Percentiles rank a stretch among this genome's conserved stretches.
Evolutionary conservation across 768 basidiomycete genomes (phyloP).

Genomic region (Postia placenta): DNA sequence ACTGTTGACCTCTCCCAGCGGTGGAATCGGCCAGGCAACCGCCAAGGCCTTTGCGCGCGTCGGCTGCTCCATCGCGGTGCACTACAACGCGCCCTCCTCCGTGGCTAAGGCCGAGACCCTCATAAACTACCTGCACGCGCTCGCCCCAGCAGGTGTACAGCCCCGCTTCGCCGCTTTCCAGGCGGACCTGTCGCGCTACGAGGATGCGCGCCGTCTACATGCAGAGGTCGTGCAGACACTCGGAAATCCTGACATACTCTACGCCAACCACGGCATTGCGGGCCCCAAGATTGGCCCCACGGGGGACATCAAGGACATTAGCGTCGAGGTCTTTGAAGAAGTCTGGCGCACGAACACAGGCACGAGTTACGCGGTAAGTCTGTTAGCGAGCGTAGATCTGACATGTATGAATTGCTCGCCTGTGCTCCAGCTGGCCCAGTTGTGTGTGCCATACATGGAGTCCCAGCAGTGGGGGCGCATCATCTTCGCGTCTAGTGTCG

Average conservation of each 20-base stretch:
- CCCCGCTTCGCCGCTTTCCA: slow-evolving; percentile 36
- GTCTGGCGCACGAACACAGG: slow-evolving; percentile 45
- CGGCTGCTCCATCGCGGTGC: slow-evolving; percentile 42
- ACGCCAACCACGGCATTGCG: slow-evolving; percentile 44
- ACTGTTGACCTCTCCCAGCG: slow-evolving; percentile 24
- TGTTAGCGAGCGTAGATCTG: background rate
- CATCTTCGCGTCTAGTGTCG: slow-evolving; percentile 37
- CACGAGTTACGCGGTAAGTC: slow-evolving; percentile 39
- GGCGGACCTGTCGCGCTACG: slow-evolving; percentile 42
- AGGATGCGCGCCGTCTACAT: slow-evolving; percentile 37
- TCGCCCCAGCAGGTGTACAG: slow-evolving; percentile 23
- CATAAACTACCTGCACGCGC: slow-evolving; percentile 28
- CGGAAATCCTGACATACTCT: slow-evolving; percentile 45
- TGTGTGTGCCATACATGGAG: slow-evolving; percentile 47
- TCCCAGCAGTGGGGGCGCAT: slow-evolving; percentile 42
- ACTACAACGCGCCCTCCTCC: slow-evolving; percentile 36
- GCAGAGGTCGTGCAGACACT: slow-evolving; percentile 35
- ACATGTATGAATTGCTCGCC: background rate
- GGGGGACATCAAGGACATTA: slow-evolving; percentile 40
- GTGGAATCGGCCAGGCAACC: slow-evolving; percentile 48
- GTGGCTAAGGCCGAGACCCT: slow-evolving; percentile 33
- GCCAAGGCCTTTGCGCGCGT: slow-evolving; percentile 37
- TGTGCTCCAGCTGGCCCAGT: slow-evolving; percentile 37
- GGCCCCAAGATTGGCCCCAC: slow-evolving; percentile 35
- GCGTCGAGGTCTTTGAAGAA: slow-evolving; percentile 37